phyloP scores from a whole-genome alignment of 371 early-diverging fungal genomes.

The Choanephora cucurbitarum region DNA sequence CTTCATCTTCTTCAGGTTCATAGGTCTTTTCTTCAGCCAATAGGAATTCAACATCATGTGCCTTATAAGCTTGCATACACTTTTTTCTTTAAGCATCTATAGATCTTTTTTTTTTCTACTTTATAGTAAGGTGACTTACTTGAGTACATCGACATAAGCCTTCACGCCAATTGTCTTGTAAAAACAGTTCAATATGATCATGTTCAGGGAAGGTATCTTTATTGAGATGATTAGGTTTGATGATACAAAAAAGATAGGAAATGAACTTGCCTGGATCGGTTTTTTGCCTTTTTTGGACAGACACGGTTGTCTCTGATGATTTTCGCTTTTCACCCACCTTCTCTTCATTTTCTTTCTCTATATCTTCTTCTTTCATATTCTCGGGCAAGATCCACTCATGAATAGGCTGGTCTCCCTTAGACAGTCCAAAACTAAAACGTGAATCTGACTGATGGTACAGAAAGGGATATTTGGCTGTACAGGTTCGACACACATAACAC shows the following conservation, averaged over 20 bases:
- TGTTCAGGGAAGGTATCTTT: constrained; percentile 12
- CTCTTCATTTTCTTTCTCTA: neutral
- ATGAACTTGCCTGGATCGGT: too few species aligned
- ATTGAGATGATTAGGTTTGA: constrained; percentile 15
- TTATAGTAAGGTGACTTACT: too few species aligned
- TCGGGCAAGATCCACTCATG: constrained; percentile 30
- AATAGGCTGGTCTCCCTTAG: constrained; percentile 20
- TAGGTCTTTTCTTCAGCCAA: constrained; percentile 43
- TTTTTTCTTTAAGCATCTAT: too few species aligned
- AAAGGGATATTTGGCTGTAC: constrained; percentile 66
- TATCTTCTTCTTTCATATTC: neutral
- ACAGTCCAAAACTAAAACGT: constrained; percentile 54
- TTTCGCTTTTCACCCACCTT: too few species aligned
- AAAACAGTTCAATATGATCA: constrained; percentile 46
- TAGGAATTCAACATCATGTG: constrained; percentile 28
- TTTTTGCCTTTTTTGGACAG: too few species aligned
- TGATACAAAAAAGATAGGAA: too few species aligned
- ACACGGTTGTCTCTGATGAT: too few species aligned
- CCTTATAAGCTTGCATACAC: constrained; percentile 27
- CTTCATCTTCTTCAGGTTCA: constrained; percentile 55
- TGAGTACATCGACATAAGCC: constrained; percentile 48
- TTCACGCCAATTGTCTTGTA: constrained; percentile 54
- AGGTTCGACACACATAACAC: constrained; percentile 79
- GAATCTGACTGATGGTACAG: constrained; percentile 50
- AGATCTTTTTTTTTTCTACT: too few species aligned